Evolutionary conservation across 768 basidiomycete species (phyloP), one percentile per base, ranked within the genome.

Genomic region (Leccinum subgranulosum): DNA sequence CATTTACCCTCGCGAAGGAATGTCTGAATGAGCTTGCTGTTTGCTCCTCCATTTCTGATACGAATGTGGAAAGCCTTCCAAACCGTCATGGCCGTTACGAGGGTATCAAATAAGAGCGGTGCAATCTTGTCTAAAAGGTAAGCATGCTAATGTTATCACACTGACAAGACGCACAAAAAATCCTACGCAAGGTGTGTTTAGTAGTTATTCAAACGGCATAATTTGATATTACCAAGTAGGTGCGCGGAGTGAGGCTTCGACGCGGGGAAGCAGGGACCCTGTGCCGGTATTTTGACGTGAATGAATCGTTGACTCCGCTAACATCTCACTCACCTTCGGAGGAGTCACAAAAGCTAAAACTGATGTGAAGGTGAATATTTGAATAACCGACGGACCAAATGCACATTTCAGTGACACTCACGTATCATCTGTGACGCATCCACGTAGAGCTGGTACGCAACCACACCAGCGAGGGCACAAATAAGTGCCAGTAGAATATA

Each of bases 181-280:
- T 60, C 81, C 81, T 83, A 59, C 39, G 55, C 12, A 57, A 43
- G 25, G 55, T 47, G 56, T 46, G 39, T 54, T 60, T 64, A 58
- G 56, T 8, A 41, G 19, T 45, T 34, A 33, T 51, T 8, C 21
- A 28, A 53, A 50, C n/a, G 4, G 34, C 8, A 56, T 48, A 41
- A 29, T 33, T 31, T 17, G 64, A 77, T 51, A 19, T 69, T 69
- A 88, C 89, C 89, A 53, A 92, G 81, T 64, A 92, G 76, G 76
- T 92, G 88, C 10, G 88, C 89, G 4, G 89, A 90, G 69, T 88
- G 88, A 31, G 88, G 89, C 69, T 88, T 90, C 34, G 90, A 90
- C 77, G 79, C 85, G 0, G 90, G 90, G 63, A 91, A 82, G 72
- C 90, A 92, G 41, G 90, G 90, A 0, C 90, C 90, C 55, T 68